phyloP scores from a whole-genome alignment of 495 filamentous ascomycete genomes.

The Chaetomidium leptoderma region DNA sequence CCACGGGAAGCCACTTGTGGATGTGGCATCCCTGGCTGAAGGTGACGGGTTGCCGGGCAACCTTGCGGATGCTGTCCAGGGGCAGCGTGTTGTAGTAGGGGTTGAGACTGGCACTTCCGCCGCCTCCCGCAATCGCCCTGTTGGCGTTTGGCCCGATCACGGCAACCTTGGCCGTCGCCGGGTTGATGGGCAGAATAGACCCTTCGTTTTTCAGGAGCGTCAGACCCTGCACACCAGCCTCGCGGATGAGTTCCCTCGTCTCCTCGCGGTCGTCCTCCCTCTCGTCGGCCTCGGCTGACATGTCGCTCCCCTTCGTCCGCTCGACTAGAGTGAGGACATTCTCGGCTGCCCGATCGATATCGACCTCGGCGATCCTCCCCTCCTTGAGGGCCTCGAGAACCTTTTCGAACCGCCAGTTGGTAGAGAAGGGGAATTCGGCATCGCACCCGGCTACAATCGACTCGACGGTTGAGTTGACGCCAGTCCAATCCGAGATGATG shows the following conservation, averaged over 20 bases:
- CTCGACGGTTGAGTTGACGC: conserved; percentile 64
- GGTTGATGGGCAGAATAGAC: conserved; percentile 60
- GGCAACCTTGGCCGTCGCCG: conserved; percentile 57
- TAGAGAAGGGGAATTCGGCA: conserved; percentile 73
- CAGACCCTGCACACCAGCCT: conserved; percentile 66
- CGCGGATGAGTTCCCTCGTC: conserved; percentile 62
- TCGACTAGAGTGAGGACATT: conserved; percentile 68
- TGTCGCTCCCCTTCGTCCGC: conserved; percentile 55
- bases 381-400: conserved; percentile 58
- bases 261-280: conserved; percentile 60
- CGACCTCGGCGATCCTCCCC: conserved; percentile 50
- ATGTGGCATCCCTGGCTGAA: conserved; percentile 57
- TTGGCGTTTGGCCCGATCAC: conserved; percentile 84
- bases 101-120: conserved; percentile 73
- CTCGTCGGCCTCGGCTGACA: conserved; percentile 58
- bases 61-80: conserved; percentile 50
- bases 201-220: conserved; percentile 77
- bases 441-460: conserved; percentile 72
- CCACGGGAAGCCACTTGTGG: conserved; percentile 62
- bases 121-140: conserved; percentile 70
- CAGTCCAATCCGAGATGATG: conserved; percentile 72
- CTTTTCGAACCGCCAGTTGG: conserved; percentile 66
- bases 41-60: conserved; percentile 44
- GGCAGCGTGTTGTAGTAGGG: conserved; percentile 70
- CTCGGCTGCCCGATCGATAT: conserved; percentile 51